Evolutionary conservation across 805 yeast genomes (phyloP), one percentile per base, ranked within the genome.

Genomic region (Peterozyma toletana): DNA sequence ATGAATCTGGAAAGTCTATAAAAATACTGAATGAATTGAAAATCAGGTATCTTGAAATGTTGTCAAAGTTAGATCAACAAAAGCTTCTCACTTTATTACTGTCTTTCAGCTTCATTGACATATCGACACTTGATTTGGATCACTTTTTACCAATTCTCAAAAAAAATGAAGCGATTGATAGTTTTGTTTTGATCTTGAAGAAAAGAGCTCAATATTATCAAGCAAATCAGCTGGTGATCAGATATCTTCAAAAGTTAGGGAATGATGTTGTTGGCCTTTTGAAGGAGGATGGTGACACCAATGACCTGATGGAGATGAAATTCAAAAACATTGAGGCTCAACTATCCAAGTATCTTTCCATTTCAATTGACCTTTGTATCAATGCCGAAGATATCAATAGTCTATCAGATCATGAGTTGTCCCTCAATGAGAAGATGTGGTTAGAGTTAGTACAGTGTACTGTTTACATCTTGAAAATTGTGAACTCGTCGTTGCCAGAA

Each of bases 351-450:
- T 64, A 54, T 38, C 48, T 69, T 29, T 54, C 54, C 21, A 50
- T 57, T 38, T 74, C 64, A 3, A 62, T 62, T 56, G 53, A 47
- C 31, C 54, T 57, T 3, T 64, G 64, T 41, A 21, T 21, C 27
- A 66, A 55, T 49, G 52, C 40, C 18, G 43, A 55, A 14, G 49
- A 53, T 2, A 17, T 42, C 45, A n/a, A 57, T 52, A 13, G 37
- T 17, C 46, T 37, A 0, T 49, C 57, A 1, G 46, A 46, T 2
- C 35, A 41, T 4, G 51, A 45, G 7, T 43, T 67, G 9, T 57
- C 63, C 2, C 36, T 45, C 17, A 60, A 63, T 37, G 73, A 68
- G 45, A 47, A 51, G 10, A 51, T 73, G 50, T 64, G 78, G 64
- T 49, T 71, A 10, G 49, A 55, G 5, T 50, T 75, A 5, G 56